Percentiles rank a stretch among this genome's conserved stretches.
These are phyloP conservation scores for Musa acuminata DNA, from an alignment of 176 grass and related monocot genomes.

Conservation along the genomic window DNA sequence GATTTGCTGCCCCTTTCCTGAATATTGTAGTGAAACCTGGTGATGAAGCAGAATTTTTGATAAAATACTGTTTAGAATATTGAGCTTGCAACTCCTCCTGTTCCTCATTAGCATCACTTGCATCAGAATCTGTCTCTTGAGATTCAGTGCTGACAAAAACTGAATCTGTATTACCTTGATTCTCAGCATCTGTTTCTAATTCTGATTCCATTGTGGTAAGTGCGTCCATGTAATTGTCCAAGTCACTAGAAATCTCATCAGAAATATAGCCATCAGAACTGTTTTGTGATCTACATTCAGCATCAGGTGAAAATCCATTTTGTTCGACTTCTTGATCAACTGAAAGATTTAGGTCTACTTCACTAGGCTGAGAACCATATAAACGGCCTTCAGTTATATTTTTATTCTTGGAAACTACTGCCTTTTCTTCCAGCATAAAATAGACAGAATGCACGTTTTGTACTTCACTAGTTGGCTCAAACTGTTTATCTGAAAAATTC, in stretches of 20 bases:
- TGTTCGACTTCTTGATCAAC: constrained; percentile 21
- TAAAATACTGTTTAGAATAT: not conserved
- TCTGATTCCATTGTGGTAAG: constrained; percentile 67
- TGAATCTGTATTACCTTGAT: constrained; percentile 19
- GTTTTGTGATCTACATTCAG: constrained; percentile 25
- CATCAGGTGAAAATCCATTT: constrained; percentile 7
- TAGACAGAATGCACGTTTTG: not conserved
- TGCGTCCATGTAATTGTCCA: constrained; percentile 56
- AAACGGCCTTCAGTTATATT: not conserved
- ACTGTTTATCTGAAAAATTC: not conserved
- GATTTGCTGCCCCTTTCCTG: constrained; percentile 3
- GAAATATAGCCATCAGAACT: constrained; percentile 63
- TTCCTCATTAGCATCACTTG: constrained; percentile 5
- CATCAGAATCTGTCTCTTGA: constrained; percentile 27
- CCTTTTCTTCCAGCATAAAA: not conserved
- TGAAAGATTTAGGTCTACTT: constrained; percentile 39
- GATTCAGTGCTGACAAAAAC: constrained; percentile 11
- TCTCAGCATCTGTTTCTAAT: constrained; percentile 50
- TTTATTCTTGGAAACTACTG: constrained; percentile 17
- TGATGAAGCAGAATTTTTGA: constrained; percentile 3
- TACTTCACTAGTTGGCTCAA: not conserved
- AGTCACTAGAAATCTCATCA: constrained; percentile 34
- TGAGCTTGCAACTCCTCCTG: not conserved
- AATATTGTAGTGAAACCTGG: constrained; percentile 11
- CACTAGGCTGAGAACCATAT: constrained; percentile 20